These are phyloP conservation scores for Solanum verrucosum DNA, from an alignment of 257 asterid species.

Conservation along the genomic window DNA sequence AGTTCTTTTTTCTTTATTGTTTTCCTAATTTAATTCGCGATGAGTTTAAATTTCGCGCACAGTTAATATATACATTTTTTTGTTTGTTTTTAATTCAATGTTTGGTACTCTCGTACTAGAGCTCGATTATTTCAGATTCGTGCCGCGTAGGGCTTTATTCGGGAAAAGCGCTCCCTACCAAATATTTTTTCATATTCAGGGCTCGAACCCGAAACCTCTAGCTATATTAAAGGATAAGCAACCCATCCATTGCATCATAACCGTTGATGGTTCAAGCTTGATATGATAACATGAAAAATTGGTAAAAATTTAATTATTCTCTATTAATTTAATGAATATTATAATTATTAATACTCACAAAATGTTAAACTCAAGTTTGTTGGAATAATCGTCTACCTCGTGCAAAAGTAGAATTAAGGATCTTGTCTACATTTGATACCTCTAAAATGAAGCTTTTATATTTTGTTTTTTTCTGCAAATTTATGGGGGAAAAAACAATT, in stretches of 20 bases:
- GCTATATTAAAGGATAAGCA: too few relatives aligned
- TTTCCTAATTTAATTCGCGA: too few relatives aligned
- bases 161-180: accelerated
- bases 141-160: accelerated
- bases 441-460: neutral
- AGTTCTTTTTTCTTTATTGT: too few relatives aligned
- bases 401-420: neutral
- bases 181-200: accelerated
- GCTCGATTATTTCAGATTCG: too few relatives aligned
- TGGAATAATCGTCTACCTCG: neutral
- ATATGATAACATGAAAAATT: neutral
- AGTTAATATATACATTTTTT: too few relatives aligned
- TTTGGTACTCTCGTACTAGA: accelerated
- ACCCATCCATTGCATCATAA: accelerated
- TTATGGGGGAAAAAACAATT: neutral
- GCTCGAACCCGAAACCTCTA: accelerated
- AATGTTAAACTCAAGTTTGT: neutral
- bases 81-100: neutral
- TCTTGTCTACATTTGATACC: neutral
- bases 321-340: too few relatives aligned
- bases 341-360: neutral
- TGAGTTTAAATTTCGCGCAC: too few relatives aligned
- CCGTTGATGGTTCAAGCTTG: neutral
- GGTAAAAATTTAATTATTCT: neutral
- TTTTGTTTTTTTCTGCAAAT: neutral